phyloP scores from a whole-genome alignment of 805 yeast species.

The Suhomyces canberraensis region DNA sequence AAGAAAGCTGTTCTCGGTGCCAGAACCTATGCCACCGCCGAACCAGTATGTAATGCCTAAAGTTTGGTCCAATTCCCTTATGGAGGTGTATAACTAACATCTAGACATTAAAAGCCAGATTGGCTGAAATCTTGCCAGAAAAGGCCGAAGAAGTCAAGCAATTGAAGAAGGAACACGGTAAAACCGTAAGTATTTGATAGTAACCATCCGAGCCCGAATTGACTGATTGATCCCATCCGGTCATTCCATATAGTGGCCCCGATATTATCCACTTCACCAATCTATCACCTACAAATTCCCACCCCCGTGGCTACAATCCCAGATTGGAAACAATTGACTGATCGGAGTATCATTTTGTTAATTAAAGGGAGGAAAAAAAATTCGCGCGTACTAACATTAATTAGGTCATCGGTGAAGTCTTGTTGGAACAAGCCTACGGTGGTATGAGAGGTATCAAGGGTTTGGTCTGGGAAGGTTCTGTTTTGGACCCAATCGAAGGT shows the following conservation, averaged over 20 bases:
- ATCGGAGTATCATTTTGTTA: too few relatives aligned
- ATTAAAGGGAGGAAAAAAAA: too few relatives aligned
- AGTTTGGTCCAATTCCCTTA: neutral
- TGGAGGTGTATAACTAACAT: slow-evolving; percentile 13
- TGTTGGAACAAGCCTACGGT: slow-evolving; percentile 50
- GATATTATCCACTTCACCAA: too few relatives aligned
- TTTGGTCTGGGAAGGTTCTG: slow-evolving; percentile 78
- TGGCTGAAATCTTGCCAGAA: slow-evolving; percentile 87
- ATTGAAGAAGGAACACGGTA: slow-evolving; percentile 88
- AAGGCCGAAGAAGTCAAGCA: slow-evolving; percentile 88
- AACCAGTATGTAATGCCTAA: slow-evolving; percentile 27
- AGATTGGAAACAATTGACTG: too few relatives aligned
- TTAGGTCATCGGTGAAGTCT: slow-evolving; percentile 44
- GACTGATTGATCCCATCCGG: too few relatives aligned
- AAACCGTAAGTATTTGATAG: slow-evolving; percentile 50
- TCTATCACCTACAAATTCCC: too few relatives aligned
- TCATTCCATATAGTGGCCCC: too few relatives aligned
- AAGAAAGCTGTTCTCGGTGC: slow-evolving; percentile 20
- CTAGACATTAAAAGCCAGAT: slow-evolving; percentile 86
- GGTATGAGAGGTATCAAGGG: slow-evolving; percentile 81
- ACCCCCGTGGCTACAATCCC: too few relatives aligned
- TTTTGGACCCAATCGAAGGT: slow-evolving; percentile 71
- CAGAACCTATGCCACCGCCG: slow-evolving; percentile 34
- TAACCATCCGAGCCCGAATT: neutral
- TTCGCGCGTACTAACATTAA: slow-evolving; percentile 4